Conservation (phyloP, 1,284 basidiomycete species). For the Tausonia pullulans region DNA sequence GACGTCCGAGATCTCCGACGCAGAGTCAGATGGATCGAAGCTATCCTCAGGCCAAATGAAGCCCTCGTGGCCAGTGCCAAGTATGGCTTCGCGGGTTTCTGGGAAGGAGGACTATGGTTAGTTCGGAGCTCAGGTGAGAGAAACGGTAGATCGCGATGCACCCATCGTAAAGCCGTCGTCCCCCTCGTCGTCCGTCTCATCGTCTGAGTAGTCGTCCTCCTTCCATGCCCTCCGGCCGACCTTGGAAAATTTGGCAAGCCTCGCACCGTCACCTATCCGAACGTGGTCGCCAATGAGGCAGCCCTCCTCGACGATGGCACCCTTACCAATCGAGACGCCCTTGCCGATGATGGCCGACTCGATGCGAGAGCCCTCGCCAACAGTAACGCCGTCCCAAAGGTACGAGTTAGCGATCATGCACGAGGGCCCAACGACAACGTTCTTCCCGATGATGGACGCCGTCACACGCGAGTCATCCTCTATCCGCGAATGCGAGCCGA, state of each 20-base stretch:
- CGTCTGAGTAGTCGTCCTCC: slow-evolving; percentile 62
- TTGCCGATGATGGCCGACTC: slow-evolving; percentile 52
- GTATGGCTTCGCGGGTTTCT: slow-evolving; percentile 21
- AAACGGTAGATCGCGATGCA: slow-evolving; percentile 14
- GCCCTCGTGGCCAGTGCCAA: slow-evolving; percentile 30
- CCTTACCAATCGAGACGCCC: slow-evolving; percentile 32
- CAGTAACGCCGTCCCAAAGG: slow-evolving; percentile 63
- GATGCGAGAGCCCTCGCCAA: slow-evolving; percentile 66
- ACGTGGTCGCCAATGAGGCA: slow-evolving; percentile 58
- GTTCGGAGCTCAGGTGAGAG: neutral
- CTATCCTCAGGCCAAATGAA: slow-evolving; percentile 37
- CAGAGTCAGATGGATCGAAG: slow-evolving; percentile 21
- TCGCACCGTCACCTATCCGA: slow-evolving; percentile 57
- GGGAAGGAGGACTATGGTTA: neutral
- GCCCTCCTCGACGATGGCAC: slow-evolving; percentile 38
- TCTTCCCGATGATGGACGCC: slow-evolving; percentile 62
- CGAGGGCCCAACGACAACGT: slow-evolving; percentile 55
- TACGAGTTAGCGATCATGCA: slow-evolving; percentile 61
- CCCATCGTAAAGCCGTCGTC: slow-evolving; percentile 23
- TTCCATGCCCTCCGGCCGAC: slow-evolving; percentile 63
- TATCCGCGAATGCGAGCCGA: slow-evolving; percentile 59
- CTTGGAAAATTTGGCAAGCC: slow-evolving; percentile 56
- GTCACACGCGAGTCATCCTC: slow-evolving; percentile 51
- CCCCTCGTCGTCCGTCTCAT: slow-evolving; percentile 42
- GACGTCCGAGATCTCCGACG: slow-evolving; percentile 15